Evolutionary conservation across 208 protist genomes (phyloP), one percentile per base, ranked within the genome.

Genomic region (Crithidia bombi): DNA sequence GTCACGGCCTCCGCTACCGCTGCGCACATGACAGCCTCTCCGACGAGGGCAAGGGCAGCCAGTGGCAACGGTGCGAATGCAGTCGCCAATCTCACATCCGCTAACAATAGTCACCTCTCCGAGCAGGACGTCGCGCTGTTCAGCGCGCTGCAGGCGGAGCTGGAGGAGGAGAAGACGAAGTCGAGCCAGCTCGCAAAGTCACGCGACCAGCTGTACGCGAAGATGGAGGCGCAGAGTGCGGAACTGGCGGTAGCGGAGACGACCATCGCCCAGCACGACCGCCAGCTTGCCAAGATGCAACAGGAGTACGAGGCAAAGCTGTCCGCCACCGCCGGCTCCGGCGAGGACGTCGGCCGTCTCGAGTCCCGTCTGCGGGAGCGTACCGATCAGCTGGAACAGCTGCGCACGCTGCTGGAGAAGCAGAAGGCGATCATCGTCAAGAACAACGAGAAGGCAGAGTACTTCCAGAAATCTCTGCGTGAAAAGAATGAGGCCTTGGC

Each of bases 341-440:
- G 41, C 35, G 79, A 79, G 23, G 78, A 90, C 41, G 65, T 92
- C 19, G 32, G 33, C 14, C 69, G 71, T 6, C 67, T 93, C 6
- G 73, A 87, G 65, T 66, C 38, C 17, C 76, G 82, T 19, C 70
- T 95, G 32, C 73, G 73, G 32, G 86, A 95, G 64, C 87, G 90
- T 23, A 67, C 81, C 0, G 84, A 91, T 19, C 87, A 95, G 69
- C 64, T 93, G 23, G 78, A 89, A 26, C 82, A 93, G 75, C 76
- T 95, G 79, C 90, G 90, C 47, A 65, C 64, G 15, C 61, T 93
- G 7, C 77, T 95, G 43, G 87, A 93, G 55, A 89, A 87, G 58
- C 87, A 93, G 66, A 95, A 95, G 81, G 72, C 77, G 12, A 86
- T 93, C 66, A 93, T 95, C 68, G 78, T 91, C 50, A 84, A 86